Evolutionary conservation across 352 stramenopile genomes (phyloP), one percentile per base, ranked within the genome.

Genomic region (Thraustochytrium sp.): DNA sequence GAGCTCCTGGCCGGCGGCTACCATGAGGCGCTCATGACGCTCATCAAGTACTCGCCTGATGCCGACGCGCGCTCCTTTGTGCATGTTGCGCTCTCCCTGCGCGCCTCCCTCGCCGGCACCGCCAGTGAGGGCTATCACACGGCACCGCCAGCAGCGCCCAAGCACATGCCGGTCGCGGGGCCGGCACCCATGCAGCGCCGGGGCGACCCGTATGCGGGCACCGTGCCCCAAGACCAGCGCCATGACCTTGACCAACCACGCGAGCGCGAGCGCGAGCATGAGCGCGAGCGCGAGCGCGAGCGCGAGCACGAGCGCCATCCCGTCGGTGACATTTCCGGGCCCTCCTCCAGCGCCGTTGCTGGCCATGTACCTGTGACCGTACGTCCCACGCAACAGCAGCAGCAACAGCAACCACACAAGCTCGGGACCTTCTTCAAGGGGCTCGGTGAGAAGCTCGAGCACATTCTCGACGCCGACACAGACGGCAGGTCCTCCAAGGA

Each of bases 381-480:
- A 18, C 18, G 48, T 55, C 48, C n/a, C 18, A 55, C 16, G n/a
- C 48, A 55, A n/a, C 8, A 4, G n/a, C 62, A 26, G 5, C 5
- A 54, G 5, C 31, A 23, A 74, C 62, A 54, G 62, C 5, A 74
- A 55, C 5, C 5, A 74, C 8, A 54, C 29, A 77, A 26, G 34
- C 34, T 80, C 18, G 68, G 68, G 9, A 21, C 31, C 0, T 80
- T 80, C 37, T 80, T 80, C 38, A 68, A 72, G 42, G 68, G 42
- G 16, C 18, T 80, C 13, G 68, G 68, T n/a, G 68, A 80, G n/a
- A 80, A 44, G 51, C 5, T 80, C 53, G 68, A 80, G 46, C 13
- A 80, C 38, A 65, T 80, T 9, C 40, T 80, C 1, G 68, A 80
- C 13, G 18, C 37, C 16, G 62, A 75, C 11, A 36, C 31, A n/a